Evolutionary conservation across 2,329 filamentous ascomycete species (phyloP), one percentile per base, ranked within the genome.

Genomic region (Saccharata proteae): DNA sequence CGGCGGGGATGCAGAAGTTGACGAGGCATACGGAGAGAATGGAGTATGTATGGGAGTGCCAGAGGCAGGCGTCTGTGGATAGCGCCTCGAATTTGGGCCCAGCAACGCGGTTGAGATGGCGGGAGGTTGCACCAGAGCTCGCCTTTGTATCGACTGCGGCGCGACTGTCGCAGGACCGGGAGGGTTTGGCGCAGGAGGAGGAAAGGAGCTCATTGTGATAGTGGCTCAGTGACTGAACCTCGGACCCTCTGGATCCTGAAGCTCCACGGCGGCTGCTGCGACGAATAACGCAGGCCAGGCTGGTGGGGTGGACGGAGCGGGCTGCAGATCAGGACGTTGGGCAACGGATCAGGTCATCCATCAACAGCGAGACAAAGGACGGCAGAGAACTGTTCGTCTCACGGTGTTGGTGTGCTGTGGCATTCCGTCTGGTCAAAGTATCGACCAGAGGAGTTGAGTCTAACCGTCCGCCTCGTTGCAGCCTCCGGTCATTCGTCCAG

Each of bases 61-160:
- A 38, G 55, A 58, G 32, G 45, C 46, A 29, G 58, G 55, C 11
- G 56, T 58, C 32, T 52, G 51, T 40, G 53, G 47, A 46, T 54
- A 42, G 39, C 38, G 31, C 43, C 48, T 31, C 48, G 52, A 29
- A 50, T 48, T 43, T 25, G 28, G 16, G 37, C 25, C 37, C 35
- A 35, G 54, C 36, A 60, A 48, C 40, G 50, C 46, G 28, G 58
- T 58, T 18, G 54, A 57, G 36, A 61, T 48, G 12, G 52, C 48
- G 20, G 56, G 54, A 38, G 57, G 57, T 46, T 56, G 58, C 43
- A 58, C 52, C 40, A 53, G 49, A 30, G 52, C 44, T 42, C 51
- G 51, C 40, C 52, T 34, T 34, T 44, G 40, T 4, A 12, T 26
- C 22, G 31, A 23, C 24, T 14, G 27, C 30, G 27, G 16, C n/a